phyloP scores from a whole-genome alignment of 2,329 filamentous ascomycete species.

The Claviceps purpurea region DNA sequence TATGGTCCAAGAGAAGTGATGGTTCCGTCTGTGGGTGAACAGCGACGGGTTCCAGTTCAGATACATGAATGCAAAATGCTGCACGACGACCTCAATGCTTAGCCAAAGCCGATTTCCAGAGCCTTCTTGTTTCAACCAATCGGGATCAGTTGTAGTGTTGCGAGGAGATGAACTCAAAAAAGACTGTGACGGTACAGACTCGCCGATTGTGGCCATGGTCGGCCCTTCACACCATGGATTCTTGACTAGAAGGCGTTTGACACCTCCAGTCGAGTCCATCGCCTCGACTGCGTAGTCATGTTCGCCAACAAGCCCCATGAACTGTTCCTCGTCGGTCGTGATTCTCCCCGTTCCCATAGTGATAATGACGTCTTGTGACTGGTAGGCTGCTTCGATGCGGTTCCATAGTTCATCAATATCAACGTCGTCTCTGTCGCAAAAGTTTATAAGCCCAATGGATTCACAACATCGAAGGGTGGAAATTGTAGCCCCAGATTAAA shows the following conservation, averaged over 20 bases:
- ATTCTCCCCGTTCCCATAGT: constrained; percentile 84
- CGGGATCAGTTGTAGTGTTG: background rate
- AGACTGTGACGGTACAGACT: background rate
- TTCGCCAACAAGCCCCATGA: constrained; percentile 71
- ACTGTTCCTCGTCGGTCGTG: constrained; percentile 60
- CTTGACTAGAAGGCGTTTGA: constrained; percentile 68
- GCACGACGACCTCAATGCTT: constrained; percentile 69
- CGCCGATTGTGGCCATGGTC: constrained; percentile 38
- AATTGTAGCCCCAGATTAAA: background rate
- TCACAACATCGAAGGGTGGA: background rate
- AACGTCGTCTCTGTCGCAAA: constrained; percentile 51
- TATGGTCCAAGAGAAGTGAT: constrained; percentile 76
- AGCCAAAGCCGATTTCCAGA: constrained; percentile 82
- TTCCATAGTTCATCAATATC: constrained; percentile 66
- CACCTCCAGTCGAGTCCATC: constrained; percentile 48
- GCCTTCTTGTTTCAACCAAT: too few species aligned
- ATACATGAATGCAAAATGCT: constrained; percentile 92
- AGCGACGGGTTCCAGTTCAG: constrained; percentile 91
- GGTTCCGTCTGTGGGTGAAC: constrained; percentile 70
- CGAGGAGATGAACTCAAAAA: constrained; percentile 7
- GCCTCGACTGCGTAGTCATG: constrained; percentile 91
- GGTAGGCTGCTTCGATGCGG: constrained; percentile 60
- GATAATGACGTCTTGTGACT: constrained; percentile 67
- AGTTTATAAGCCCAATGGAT: background rate
- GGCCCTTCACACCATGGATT: constrained; percentile 89